Evolutionary conservation across 345 rosid genomes (phyloP).

Genomic region (Streptanthus diversifolius): DNA sequence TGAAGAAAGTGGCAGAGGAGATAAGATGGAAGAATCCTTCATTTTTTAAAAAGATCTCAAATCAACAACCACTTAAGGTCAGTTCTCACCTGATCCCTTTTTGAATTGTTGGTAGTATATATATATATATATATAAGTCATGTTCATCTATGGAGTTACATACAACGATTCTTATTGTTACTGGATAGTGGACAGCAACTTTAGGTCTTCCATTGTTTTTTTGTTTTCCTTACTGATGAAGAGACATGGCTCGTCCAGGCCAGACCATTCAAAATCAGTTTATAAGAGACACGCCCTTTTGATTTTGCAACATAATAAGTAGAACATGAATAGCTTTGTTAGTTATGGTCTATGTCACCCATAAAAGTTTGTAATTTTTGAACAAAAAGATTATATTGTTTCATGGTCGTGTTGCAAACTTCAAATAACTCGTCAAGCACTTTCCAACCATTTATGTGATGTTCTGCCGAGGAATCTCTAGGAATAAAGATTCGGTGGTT

Average conservation of each 20-base stretch:
- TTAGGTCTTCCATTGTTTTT: not conserved
- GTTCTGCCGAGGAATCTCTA: not conserved
- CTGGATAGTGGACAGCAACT: not conserved
- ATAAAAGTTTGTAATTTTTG: not conserved
- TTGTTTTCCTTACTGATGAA: not conserved
- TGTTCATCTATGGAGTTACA: not conserved
- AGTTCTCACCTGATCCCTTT: conserved; percentile 6
- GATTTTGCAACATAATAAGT: not conserved
- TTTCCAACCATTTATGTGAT: not conserved
- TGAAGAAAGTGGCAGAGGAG: not conserved
- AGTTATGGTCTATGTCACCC: not conserved
- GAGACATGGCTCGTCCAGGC: not conserved
- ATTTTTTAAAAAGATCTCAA: not conserved
- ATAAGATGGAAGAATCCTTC: not conserved
- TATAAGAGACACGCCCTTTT: not conserved
- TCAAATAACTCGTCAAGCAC: not conserved
- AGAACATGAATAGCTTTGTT: not conserved
- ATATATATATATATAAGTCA: too few relatives aligned
- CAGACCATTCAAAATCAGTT: not conserved
- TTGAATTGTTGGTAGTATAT: not conserved
- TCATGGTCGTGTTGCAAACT: not conserved
- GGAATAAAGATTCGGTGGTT: not conserved
- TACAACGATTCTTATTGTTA: not conserved
- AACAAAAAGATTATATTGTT: not conserved
- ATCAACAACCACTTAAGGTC: not conserved